Base-by-base conservation (phyloP, 2,329 filamentous ascomycete genomes). In the Pseudogymnoascus sp. region DNA sequence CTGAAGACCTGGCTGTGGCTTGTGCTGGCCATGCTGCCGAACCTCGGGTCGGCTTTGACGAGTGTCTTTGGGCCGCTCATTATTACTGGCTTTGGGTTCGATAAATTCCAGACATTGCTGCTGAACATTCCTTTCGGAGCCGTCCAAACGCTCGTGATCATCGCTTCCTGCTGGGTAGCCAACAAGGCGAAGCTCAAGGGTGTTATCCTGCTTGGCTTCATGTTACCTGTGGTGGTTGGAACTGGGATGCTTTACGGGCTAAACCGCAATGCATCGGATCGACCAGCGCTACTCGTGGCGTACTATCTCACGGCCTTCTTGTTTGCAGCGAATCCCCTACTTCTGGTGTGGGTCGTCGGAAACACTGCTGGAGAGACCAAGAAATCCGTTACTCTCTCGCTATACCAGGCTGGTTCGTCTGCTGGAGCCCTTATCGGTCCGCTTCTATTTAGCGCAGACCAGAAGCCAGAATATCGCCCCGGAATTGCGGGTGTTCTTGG, bases 331-430 rank as follows among this genome's bases (percentile, higher is more conserved):
- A 88, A 88, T 67, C 86, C 87, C 0, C 75, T 90, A 7, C 82
- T 88, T 28, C 82, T 89, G 0, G 81, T 83, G 0, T 90, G 88
- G 87, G 85, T 89, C 63, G 80, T 89, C 5, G 85, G 82, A 12
- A 90, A 90, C 71, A 88, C 85, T 0, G 87, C 79, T 0, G 88
- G 88, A 8, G 83, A 81, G 14, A 89, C 86, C 3, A 89, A 90
- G 73, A 87, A 87, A 69, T 85, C 84, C 0, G 78, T 83, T 58
- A 80, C 85, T 40, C 85, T 88, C 79, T 83, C 82, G 0, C 74
- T 88, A 0, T 89, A 83, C 76, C 86, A 87, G 67, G 85, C 83
- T 1, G 86, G 83, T 0, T 79, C 80, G 1, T 81, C 84, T 0
- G 79, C 81, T 0, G 87, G 87, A 2, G 88, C 89, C 69, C 88